Conservation (phyloP, 345 rosid species). For the Noccaea caerulescens region DNA sequence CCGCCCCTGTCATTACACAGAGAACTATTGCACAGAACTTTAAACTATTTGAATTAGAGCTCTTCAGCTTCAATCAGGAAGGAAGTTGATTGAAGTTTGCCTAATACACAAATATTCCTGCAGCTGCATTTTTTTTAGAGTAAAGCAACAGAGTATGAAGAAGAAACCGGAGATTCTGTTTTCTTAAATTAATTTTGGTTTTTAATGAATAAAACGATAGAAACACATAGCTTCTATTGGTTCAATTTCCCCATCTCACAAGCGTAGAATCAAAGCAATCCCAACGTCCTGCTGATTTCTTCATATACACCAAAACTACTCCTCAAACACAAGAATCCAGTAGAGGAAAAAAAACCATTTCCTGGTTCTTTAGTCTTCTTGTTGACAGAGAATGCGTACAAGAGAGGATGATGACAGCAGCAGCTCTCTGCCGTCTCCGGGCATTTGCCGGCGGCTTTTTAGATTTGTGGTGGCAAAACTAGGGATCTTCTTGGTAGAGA, state of each 20-base stretch:
- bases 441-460: slow-evolving; percentile 39
- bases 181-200: not conserved
- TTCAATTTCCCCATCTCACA: slow-evolving; percentile 33
- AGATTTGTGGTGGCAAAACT: slow-evolving; percentile 38
- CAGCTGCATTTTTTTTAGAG: slow-evolving; percentile 16
- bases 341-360: slow-evolving; percentile 19
- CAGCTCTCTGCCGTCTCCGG: slow-evolving; percentile 27
- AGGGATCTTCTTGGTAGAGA: slow-evolving; percentile 25
- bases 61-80: slow-evolving; percentile 15
- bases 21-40: slow-evolving; percentile 13
- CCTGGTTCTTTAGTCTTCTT: slow-evolving; percentile 16
- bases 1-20: slow-evolving; percentile 8
- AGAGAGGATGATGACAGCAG: slow-evolving; percentile 24
- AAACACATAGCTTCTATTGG: slow-evolving; percentile 18
- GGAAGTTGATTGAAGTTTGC: slow-evolving; percentile 16
- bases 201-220: not conserved
- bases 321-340: slow-evolving; percentile 26
- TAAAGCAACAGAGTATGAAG: slow-evolving; percentile 27
- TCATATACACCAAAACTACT: slow-evolving; percentile 25
- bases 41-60: slow-evolving; percentile 3
- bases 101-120: slow-evolving; percentile 16
- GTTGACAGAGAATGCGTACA: slow-evolving; percentile 36
- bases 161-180: slow-evolving; percentile 33
- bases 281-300: slow-evolving; percentile 27
- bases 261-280: slow-evolving; percentile 37